A percentile compares a stretch with the other conserved stretches of the same genome.
These are phyloP conservation scores for Kwoniella heveanensis DNA, from an alignment of 768 basidiomycete species.

Conservation along the genomic window DNA sequence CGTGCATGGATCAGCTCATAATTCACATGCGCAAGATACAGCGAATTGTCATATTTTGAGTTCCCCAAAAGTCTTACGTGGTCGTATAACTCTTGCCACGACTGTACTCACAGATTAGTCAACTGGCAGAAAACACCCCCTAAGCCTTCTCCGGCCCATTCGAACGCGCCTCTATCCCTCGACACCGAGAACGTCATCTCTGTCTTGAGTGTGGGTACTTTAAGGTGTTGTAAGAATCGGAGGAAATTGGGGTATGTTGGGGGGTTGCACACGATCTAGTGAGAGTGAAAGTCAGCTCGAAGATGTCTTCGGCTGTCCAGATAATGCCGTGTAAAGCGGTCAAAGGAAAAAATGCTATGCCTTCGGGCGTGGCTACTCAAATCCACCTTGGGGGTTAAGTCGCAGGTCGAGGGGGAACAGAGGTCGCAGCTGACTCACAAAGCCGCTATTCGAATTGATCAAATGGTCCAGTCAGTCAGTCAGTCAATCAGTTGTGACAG, in stretches of 20 bases:
- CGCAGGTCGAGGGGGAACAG: not conserved
- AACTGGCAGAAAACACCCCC: constrained; percentile 70
- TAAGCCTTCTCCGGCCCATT: constrained; percentile 74
- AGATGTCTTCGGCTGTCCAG: not conserved
- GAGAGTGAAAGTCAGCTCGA: not conserved
- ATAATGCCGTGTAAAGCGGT: too few relatives aligned
- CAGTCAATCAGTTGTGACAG: too few relatives aligned
- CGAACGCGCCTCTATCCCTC: constrained; percentile 68
- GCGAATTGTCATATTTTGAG: too few relatives aligned
- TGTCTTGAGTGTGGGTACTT: constrained; percentile 63
- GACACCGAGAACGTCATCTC: constrained; percentile 81
- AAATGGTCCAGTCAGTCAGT: too few relatives aligned
- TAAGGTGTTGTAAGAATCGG: constrained; percentile 64
- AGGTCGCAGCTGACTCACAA: constrained; percentile 58
- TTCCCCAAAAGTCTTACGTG: too few relatives aligned
- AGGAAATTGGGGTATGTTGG: constrained; percentile 78
- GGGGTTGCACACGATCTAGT: constrained; percentile 76
- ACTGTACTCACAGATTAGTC: constrained; percentile 58
- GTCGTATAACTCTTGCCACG: too few relatives aligned
- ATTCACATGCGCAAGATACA: too few relatives aligned
- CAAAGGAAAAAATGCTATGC: too few relatives aligned
- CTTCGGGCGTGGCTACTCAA: too few relatives aligned
- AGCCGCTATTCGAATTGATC: constrained; percentile 59
- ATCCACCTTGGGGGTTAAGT: too few relatives aligned
- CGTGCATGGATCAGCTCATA: too few relatives aligned